These are phyloP conservation scores for Paraglomus brasilianum DNA, from an alignment of 192 early-diverging fungal species.

Conservation along the genomic window DNA sequence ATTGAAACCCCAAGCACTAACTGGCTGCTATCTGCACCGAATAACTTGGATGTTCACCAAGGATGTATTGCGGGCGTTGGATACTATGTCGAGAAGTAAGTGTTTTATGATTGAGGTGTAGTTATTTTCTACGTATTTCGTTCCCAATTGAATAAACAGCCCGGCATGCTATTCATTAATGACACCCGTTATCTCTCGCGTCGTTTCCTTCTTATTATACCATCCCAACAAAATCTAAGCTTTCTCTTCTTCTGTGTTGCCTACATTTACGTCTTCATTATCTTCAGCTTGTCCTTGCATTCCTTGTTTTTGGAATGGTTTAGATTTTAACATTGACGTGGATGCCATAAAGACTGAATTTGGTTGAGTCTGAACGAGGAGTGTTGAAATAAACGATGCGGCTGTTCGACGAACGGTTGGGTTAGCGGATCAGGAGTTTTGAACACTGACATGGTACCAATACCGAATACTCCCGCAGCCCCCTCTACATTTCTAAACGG, in stretches of 20 bases:
- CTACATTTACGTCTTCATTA: neutral
- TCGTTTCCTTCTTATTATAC: constrained; percentile 59
- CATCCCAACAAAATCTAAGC: constrained; percentile 59
- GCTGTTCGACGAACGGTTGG: constrained; percentile 41
- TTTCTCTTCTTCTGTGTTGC: constrained; percentile 39
- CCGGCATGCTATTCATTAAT: constrained; percentile 77
- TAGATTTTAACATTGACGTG: neutral
- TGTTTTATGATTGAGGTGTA: constrained; percentile 70
- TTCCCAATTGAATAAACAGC: constrained; percentile 69
- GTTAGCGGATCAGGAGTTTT: constrained; percentile 42
- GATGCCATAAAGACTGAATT: constrained; percentile 11
- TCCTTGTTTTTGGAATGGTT: neutral
- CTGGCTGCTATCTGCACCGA: constrained; percentile 73
- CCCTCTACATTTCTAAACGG: no score
- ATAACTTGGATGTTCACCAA: constrained; percentile 67
- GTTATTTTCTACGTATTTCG: constrained; percentile 68
- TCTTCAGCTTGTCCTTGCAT: neutral
- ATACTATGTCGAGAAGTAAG: constrained; percentile 60
- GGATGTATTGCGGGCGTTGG: constrained; percentile 49
- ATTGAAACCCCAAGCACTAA: constrained; percentile 68
- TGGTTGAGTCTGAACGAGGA: constrained; percentile 29
- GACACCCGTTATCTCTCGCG: constrained; percentile 72
- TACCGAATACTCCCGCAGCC: no score
- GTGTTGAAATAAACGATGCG: constrained; percentile 37
- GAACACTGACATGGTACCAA: no score